phyloP scores from a whole-genome alignment of 1,284 basidiomycete species.

The Ustilago sp. region DNA sequence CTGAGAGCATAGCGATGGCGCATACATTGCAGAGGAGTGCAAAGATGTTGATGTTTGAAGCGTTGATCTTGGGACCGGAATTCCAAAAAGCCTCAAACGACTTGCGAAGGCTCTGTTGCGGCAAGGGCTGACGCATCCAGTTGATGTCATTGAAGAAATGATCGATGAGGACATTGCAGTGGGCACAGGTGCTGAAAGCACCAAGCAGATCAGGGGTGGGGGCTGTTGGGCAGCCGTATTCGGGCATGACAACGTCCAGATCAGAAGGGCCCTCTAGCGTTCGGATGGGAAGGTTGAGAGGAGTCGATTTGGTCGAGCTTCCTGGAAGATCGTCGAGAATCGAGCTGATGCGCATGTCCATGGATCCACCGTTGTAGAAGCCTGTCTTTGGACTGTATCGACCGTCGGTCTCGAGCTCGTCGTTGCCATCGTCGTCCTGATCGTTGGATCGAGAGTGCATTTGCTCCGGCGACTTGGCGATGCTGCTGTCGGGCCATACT shows the following conservation, averaged over 20 bases:
- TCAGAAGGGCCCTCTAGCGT: slow-evolving; percentile 46
- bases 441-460: slow-evolving; percentile 14
- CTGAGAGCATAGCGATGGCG: slow-evolving; percentile 47
- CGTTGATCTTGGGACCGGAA: slow-evolving; percentile 53
- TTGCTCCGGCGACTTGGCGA: slow-evolving; percentile 27
- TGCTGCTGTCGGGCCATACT: slow-evolving; percentile 12
- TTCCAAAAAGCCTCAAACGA: slow-evolving; percentile 52
- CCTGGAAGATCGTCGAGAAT: slow-evolving; percentile 51
- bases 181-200: slow-evolving; percentile 45
- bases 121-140: slow-evolving; percentile 63
- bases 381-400: slow-evolving; percentile 53
- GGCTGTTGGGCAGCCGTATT: slow-evolving; percentile 54
- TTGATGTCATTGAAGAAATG: slow-evolving; percentile 63
- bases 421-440: slow-evolving; percentile 46
- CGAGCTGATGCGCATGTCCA: slow-evolving; percentile 59
- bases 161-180: slow-evolving; percentile 51
- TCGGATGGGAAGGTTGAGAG: slow-evolving; percentile 44
- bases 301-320: slow-evolving; percentile 38
- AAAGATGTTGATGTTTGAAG: slow-evolving; percentile 59
- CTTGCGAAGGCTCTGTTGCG: slow-evolving; percentile 44
- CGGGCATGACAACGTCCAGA: slow-evolving; percentile 56
- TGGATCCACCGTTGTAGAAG: slow-evolving; percentile 52
- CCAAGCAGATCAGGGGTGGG: slow-evolving; percentile 47
- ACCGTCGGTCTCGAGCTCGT: slow-evolving; percentile 51
- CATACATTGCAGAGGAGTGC: slow-evolving; percentile 55